A percentile compares a stretch with the other conserved stretches of the same genome.
These are phyloP conservation scores for Fraxinus ornus DNA, from an alignment of 305 asterid genomes.

Conservation along the genomic window DNA sequence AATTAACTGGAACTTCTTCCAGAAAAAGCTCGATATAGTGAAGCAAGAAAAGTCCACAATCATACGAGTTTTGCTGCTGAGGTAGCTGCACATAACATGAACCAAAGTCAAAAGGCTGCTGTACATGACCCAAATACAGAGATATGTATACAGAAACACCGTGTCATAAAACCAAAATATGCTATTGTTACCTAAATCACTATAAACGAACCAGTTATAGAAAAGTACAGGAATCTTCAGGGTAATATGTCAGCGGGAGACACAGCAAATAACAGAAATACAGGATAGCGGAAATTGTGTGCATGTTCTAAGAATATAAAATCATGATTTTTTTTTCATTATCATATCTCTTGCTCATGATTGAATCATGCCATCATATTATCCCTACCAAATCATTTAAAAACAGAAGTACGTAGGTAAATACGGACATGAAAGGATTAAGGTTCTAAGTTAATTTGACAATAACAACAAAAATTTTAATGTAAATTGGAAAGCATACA, in stretches of 20 bases:
- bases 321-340: neutral
- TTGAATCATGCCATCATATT: neutral
- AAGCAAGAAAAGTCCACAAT: slow-evolving; percentile 96
- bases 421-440: neutral
- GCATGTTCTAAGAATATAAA: slow-evolving; percentile 3
- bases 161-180: neutral
- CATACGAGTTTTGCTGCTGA: slow-evolving; percentile 83
- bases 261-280: neutral
- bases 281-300: neutral
- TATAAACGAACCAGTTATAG: slow-evolving; percentile 1
- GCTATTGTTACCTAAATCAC: slow-evolving; percentile 9
- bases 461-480: neutral
- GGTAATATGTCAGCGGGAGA: slow-evolving; percentile 5
- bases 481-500: neutral
- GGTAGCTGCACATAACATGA: slow-evolving; percentile 67
- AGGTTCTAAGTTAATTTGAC: neutral
- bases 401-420: neutral
- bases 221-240: neutral
- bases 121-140: slow-evolving; percentile 12
- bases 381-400: neutral
- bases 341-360: neutral
- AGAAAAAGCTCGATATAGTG: slow-evolving; percentile 87
- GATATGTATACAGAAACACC: neutral
- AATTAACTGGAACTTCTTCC: slow-evolving; percentile 67
- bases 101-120: slow-evolving; percentile 29